Base-by-base conservation (phyloP, 2,329 filamentous ascomycete genomes). In the Arthrobotrys megalospora region DNA sequence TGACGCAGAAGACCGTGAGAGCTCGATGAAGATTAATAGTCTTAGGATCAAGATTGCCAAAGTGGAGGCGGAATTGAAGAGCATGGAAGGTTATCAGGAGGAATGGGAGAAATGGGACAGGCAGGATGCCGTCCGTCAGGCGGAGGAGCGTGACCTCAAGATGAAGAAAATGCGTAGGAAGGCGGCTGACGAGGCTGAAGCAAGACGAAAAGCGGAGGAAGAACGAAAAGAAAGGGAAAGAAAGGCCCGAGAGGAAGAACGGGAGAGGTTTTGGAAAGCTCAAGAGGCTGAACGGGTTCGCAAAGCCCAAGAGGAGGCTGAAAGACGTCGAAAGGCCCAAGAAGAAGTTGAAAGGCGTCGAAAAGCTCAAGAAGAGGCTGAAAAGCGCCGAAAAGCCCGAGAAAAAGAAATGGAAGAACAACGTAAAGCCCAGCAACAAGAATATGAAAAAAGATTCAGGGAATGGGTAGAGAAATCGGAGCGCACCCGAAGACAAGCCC, bases 41-140 rank as follows among this genome's bases (percentile, higher is more conserved):
- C 12, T 64, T 10, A 53, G 47, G 28, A 55, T 72, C 19, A 65
- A 65, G 32, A 52, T 72, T n/a, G 58, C 68, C n/a, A 36, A 32
- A 6, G 28, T 64, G n/a, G 68, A 64, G 14, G 36, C n/a, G 7
- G 68, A 72, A 19, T 32, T 64, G 8, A 21, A 34, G 32, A 16
- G 19, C 6, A 47, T 53, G 47, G 32, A 55, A 24, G 16, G 10
- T 28, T 53, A 64, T 24, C 16, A 64, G 19, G 36, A 19, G 14
- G 48, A 62, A 14, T 70, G 38, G 53, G 47, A 65, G 14, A 47
- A 72, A 53, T 72, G 68, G 68, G 47, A 64, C 5, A 34, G 24
- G 47, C 55, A 72, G 36, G 68, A 64, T 2, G 19, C 3, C 21
- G 8, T 45, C 28, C 47, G 41, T 5, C 24, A 21, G 16, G 10